A percentile compares a stretch with the other conserved stretches of the same genome.
Conservation (phyloP, 2,329 filamentous ascomycete genomes). For the Paracoccidioides brasiliensis region DNA sequence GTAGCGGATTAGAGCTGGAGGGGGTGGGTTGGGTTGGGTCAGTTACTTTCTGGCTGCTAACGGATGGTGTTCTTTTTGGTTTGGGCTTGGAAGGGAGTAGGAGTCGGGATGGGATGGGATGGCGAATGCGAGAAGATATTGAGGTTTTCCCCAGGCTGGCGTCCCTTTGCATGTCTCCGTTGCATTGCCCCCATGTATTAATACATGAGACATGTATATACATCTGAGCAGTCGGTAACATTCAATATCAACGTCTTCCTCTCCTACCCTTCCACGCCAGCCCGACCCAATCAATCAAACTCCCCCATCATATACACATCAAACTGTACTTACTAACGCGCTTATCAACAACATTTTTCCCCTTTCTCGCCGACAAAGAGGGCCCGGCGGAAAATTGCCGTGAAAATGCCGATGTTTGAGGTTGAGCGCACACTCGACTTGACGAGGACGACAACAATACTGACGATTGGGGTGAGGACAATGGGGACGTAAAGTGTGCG, state of each 20-base stretch:
- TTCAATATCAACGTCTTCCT: not conserved
- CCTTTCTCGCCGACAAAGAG: conserved; percentile 28
- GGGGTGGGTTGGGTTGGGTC: conserved; percentile 11
- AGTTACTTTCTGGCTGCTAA: conserved; percentile 15
- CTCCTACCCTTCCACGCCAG: not conserved
- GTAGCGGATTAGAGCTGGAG: conserved; percentile 51
- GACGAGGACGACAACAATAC: conserved; percentile 14
- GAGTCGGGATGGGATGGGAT: no score
- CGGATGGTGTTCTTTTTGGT: not conserved
- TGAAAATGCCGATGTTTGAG: conserved; percentile 12
- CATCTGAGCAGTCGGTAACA: no score
- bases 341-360: conserved; percentile 22
- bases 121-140: no score
- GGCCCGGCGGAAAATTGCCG: conserved; percentile 30
- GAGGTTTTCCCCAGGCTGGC: no score
- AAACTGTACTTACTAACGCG: conserved; percentile 32
- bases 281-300: not conserved
- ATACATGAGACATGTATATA: no score
- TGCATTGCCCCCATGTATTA: no score
- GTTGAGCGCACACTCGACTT: conserved; percentile 10
- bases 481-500: conserved; percentile 14
- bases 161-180: no score
- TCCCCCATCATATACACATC: not conserved
- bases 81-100: not conserved
- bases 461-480: not conserved